Conservation (phyloP, 306 rosid genomes). For the Prunus salicina region DNA sequence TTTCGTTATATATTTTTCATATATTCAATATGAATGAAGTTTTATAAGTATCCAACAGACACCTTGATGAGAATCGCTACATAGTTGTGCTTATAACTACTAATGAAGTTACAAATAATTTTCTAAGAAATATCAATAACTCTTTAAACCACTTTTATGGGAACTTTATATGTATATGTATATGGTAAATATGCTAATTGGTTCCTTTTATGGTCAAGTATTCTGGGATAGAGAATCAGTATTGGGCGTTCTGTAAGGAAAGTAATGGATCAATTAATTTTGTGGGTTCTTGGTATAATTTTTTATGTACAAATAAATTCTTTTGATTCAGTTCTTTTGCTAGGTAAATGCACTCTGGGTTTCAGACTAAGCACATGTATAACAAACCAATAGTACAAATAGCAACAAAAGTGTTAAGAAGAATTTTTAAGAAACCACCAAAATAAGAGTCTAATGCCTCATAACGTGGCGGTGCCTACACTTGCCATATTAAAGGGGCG, state of each 20-base stretch:
- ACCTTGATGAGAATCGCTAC: neutral
- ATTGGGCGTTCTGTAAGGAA: neutral
- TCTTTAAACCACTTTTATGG: neutral
- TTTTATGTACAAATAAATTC: neutral
- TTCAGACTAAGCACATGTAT: neutral
- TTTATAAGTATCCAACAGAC: neutral
- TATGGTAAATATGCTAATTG: neutral
- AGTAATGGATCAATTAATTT: neutral
- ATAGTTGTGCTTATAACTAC: neutral
- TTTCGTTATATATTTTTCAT: neutral
- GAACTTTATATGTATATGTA: neutral
- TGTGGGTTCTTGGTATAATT: neutral
- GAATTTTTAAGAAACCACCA: neutral
- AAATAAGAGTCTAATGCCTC: neutral
- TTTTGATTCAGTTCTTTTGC: neutral
- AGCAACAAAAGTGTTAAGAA: neutral
- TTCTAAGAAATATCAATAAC: neutral
- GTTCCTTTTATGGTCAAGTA: neutral
- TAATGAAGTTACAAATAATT: neutral
- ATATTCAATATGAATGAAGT: neutral
- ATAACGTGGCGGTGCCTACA: neutral
- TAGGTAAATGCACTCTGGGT: neutral
- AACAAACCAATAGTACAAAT: neutral
- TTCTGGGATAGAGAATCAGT: no score
- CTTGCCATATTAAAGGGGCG: neutral